Conservation (phyloP, 2,329 filamentous ascomycete species). For the Blastomyces silverae region DNA sequence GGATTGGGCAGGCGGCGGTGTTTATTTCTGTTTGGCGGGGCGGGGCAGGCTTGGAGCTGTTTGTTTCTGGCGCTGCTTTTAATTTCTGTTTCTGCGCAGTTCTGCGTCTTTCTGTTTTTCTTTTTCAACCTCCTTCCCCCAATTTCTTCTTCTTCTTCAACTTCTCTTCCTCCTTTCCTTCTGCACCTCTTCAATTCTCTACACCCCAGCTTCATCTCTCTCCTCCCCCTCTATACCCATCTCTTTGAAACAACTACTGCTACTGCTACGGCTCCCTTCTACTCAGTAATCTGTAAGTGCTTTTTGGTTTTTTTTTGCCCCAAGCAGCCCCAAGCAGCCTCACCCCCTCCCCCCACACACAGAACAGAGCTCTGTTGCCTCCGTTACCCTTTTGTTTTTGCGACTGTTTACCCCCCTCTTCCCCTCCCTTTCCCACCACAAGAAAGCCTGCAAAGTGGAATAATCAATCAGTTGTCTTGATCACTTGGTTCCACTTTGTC, state of each 20-base stretch:
- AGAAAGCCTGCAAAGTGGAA: constrained; percentile 67
- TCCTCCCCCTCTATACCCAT: constrained; percentile 17
- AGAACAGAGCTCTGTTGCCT: constrained; percentile 6
- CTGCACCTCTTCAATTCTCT: constrained; percentile 13
- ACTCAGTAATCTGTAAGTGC: constrained; percentile 17
- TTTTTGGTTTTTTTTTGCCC: constrained; percentile 8
- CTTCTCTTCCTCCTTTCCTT: constrained; percentile 15
- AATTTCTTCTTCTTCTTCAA: constrained; percentile 19
- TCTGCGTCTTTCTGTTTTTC: constrained; percentile 21
- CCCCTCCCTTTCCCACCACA: constrained; percentile 17
- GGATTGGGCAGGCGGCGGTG: not conserved
- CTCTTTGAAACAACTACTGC: constrained; percentile 15
- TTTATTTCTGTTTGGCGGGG: too few relatives aligned
- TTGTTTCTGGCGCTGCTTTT: constrained; percentile 1
- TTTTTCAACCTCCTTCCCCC: constrained; percentile 20
- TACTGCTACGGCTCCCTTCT: not conserved
- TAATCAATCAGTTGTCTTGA: not conserved
- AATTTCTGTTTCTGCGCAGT: constrained; percentile 19
- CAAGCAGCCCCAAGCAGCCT: too few relatives aligned
- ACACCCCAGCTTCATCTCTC: not conserved
- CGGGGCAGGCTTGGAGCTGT: too few relatives aligned
- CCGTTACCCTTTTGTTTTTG: not conserved
- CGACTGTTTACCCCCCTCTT: constrained; percentile 15
- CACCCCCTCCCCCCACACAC: constrained; percentile 14
- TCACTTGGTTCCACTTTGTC: not conserved